Base-by-base conservation (phyloP, 1,139 yeast species). In the Saccharomycopsis hybrid region DNA sequence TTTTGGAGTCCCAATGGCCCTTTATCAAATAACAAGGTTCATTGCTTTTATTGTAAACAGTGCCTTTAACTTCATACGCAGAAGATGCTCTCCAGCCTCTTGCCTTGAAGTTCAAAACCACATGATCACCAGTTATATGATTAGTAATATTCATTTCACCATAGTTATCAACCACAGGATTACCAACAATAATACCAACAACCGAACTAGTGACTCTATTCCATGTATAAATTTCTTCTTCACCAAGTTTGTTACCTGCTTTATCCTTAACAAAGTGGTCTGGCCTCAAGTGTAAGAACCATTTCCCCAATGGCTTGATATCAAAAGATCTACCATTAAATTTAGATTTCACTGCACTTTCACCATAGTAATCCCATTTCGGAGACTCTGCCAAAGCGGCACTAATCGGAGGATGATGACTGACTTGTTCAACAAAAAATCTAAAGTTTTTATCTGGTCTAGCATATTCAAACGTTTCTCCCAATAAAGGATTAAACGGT, bases 401-500 rank as follows among this genome's bases (percentile, higher is more conserved):
- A 59, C 95, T 86, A 54, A 92, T 81, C 1, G 97, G 96, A 1
- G 98, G 98, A 68, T 92, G 97, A 63, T 92, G 98, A 57, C 95
- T 85, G 11, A 92, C 97, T 66, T 92, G 98, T 66, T 92, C 98
- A 9, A 87, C 79, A 58, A 92, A 72, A 63, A 88, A 78, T 62
- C 98, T 75, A 66, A 81, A 92, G 41, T 86, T 83, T 59, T 79
- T 75, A 60, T 90, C 96, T 0, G 96, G 95, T 57, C 97, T 79
- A 45, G 86, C 73, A 65, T 90, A 92, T 65, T 92, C 98, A 65
- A 74, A 92, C 0, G 98, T 92, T 65, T 92, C 98, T 41, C 98
- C 98, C 44, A 92, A 70, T 49, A 92, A 71, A 1, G 98, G 99
- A 63, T 92, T 92, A 70, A 92, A 92, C 1, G 99, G 99, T 64